Evolutionary conservation across 352 stramenopile genomes (phyloP).

Genomic region (Pythium pectinolyticum): DNA sequence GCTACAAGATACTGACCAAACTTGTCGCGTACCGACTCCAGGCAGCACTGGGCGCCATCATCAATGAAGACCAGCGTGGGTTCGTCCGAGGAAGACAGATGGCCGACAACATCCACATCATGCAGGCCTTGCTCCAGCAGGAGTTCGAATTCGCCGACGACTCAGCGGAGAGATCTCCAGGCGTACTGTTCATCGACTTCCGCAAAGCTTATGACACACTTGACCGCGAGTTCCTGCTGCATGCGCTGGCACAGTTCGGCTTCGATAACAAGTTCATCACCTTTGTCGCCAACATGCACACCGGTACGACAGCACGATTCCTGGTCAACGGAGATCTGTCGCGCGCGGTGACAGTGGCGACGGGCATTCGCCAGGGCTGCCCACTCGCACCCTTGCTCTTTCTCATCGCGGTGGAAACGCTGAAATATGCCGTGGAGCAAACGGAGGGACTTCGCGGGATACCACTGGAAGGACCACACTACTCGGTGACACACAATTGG

Average conservation of each 20-base stretch:
- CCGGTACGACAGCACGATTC: slow-evolving; percentile 10
- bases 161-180: neutral
- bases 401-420: slow-evolving; percentile 24
- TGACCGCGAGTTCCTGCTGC: slow-evolving; percentile 2
- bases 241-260: neutral
- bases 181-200: slow-evolving; percentile 22
- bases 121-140: neutral
- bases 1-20: slow-evolving; percentile 30
- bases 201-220: slow-evolving; percentile 25
- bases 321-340: slow-evolving; percentile 22
- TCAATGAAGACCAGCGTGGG: slow-evolving; percentile 25
- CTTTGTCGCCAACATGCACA: slow-evolving; percentile 8
- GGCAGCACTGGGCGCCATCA: neutral
- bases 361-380: slow-evolving; percentile 31
- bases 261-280: neutral
- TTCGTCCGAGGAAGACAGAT: slow-evolving; percentile 15
- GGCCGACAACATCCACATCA: slow-evolving; percentile 4
- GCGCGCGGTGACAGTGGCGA: neutral
- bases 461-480: neutral
- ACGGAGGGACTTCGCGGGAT: neutral
- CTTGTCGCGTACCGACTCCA: slow-evolving; percentile 17
- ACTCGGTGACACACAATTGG: neutral
- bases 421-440: slow-evolving; percentile 16
- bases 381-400: slow-evolving; percentile 32
- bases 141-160: neutral